Evolutionary conservation across 768 basidiomycete species (phyloP), one percentile per base, ranked within the genome.

Genomic region (Exsudoporus frostii): DNA sequence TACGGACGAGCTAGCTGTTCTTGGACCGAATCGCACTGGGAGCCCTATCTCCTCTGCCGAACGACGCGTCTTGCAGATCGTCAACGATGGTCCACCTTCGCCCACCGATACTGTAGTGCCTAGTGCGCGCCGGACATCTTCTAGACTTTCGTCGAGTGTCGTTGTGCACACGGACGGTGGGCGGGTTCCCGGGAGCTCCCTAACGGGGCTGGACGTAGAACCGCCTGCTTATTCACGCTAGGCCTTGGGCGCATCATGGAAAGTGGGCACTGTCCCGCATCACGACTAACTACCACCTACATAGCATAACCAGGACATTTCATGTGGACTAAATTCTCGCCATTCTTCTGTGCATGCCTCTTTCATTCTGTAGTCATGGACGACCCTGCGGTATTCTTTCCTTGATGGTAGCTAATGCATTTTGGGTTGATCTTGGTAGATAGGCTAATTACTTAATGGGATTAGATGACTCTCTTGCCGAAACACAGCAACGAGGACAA

Each of bases 111-210:
- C 47, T 7, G 41, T 52, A 11, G 13, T n/a, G 5, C 40, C 48
- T 4, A 25, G 41, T 33, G 40, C 30, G 7, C 44, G n/a, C 24
- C 48, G 34, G 36, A 24, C 40, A 11, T 27, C 53, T 24, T 42
- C 48, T 20, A 39, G 46, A 34, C 47, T n/a, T 13, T 30, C 54
- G 29, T 40, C 55, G 20, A 34, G 38, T 27, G 59, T 69, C 15
- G 54, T 68, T 11, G 10, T 71, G 6, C 69, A 70, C 44, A 67
- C 51, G 7, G 65, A 69, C 24, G 67, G 56, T n/a, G 67, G 69
- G 10, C 62, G 48, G 7, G 32, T 57, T 37, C 36, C 36, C 8
- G 53, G 50, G 32, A 36, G 22, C 14, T 22, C 48, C 14, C 30
- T 44, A 1, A 37, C 38, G 17, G 54, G n/a, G 20, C 7, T 27